Evolutionary conservation across 371 early-diverging fungal species (phyloP).

Genomic region (Smittium culicis): DNA sequence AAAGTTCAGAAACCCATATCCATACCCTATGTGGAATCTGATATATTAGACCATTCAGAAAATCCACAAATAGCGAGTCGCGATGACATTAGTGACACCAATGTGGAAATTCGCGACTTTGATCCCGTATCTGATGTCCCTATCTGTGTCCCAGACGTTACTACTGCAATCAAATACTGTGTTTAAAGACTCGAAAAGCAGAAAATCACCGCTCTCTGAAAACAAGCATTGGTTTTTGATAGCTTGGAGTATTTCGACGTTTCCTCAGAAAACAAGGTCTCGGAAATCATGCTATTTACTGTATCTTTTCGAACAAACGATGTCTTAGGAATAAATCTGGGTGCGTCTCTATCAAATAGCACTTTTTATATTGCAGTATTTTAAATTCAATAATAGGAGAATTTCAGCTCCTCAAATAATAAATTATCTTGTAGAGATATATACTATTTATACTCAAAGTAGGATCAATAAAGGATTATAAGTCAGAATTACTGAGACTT

Average conservation of each 20-base stretch:
- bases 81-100: background rate
- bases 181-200: background rate
- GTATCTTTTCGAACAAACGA: background rate
- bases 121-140: background rate
- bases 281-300: background rate
- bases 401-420: background rate
- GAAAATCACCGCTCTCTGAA: background rate
- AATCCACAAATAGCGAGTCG: background rate
- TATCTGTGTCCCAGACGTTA: background rate
- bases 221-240: background rate
- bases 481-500: background rate
- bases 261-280: background rate
- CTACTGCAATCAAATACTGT: background rate
- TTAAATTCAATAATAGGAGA: background rate
- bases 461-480: background rate
- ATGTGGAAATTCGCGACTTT: background rate
- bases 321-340: background rate
- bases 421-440: background rate
- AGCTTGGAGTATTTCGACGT: background rate
- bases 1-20: background rate
- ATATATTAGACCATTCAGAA: background rate
- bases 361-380: background rate
- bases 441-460: background rate
- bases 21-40: background rate
- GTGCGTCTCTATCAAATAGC: background rate